These are phyloP conservation scores for Lanmaoa rubissima DNA, from an alignment of 768 basidiomycete genomes.

Conservation along the genomic window DNA sequence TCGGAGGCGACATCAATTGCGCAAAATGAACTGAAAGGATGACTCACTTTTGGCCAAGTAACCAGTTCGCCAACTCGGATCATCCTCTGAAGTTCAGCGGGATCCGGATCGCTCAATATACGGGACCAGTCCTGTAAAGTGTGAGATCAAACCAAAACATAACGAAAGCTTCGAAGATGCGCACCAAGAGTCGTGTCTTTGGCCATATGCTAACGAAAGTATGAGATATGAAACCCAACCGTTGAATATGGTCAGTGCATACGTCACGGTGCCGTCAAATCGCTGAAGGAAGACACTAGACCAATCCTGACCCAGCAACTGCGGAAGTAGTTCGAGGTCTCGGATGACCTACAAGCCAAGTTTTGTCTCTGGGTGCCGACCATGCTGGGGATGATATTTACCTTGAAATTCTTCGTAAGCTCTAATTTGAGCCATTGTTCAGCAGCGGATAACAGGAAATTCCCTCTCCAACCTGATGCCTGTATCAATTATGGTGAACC, in stretches of 20 bases:
- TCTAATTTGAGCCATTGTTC: conserved; percentile 97
- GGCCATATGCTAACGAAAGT: conserved; percentile 69
- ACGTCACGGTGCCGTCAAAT: conserved; percentile 89
- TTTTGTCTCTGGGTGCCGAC: not conserved
- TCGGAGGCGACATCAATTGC: conserved; percentile 9
- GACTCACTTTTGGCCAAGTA: conserved; percentile 91
- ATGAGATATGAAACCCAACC: conserved; percentile 24
- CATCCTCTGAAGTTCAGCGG: conserved; percentile 79
- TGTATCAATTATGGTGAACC: not conserved
- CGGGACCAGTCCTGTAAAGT: conserved; percentile 71
- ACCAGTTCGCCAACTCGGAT: conserved; percentile 82
- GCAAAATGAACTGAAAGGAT: not conserved
- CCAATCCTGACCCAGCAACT: conserved; percentile 93
- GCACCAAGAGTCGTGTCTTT: conserved; percentile 70
- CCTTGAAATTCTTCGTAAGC: conserved; percentile 95
- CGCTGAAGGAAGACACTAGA: conserved; percentile 93
- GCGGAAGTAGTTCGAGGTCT: conserved; percentile 94
- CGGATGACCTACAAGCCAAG: conserved; percentile 67
- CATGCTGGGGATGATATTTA: conserved; percentile 4
- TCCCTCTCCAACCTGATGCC: conserved; percentile 83
- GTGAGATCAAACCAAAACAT: not conserved
- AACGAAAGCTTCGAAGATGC: conserved; percentile 17
- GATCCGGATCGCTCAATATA: conserved; percentile 82
- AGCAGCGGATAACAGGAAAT: conserved; percentile 86
- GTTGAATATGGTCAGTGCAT: conserved; percentile 32